Evolutionary conservation across 306 rosid species (phyloP).

Genomic region (Adenanthera pavonina): DNA sequence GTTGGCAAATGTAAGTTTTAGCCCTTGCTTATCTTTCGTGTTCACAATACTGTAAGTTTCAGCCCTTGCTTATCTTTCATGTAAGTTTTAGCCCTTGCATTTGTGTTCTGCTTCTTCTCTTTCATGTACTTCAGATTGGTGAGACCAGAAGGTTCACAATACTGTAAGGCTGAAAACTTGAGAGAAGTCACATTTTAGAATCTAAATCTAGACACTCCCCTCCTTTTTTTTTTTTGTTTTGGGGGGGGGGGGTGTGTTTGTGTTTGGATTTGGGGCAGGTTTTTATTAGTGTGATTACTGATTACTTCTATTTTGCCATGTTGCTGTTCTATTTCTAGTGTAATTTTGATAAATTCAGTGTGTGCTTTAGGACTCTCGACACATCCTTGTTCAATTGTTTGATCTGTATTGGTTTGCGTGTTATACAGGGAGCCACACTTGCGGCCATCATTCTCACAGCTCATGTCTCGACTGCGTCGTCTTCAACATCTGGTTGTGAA

Average conservation of each 20-base stretch:
- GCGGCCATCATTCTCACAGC: slow-evolving; percentile 93
- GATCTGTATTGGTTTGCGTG: slow-evolving; percentile 35
- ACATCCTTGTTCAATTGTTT: slow-evolving; percentile 13
- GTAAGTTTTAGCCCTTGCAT: slow-evolving; percentile 52
- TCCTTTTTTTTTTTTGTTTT: background rate
- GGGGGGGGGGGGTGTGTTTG: background rate
- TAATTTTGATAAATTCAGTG: slow-evolving; percentile 1
- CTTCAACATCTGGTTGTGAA: slow-evolving; percentile 67
- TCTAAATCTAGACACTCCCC: slow-evolving; percentile 17
- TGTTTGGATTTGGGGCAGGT: background rate
- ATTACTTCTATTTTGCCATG: background rate
- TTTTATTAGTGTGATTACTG: background rate
- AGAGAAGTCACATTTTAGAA: slow-evolving; percentile 4
- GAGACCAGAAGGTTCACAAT: slow-evolving; percentile 18
- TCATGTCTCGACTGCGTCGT: slow-evolving; percentile 67
- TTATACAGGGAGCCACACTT: slow-evolving; percentile 83
- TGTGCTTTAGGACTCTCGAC: slow-evolving; percentile 10
- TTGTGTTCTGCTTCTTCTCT: background rate
- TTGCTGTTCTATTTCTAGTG: background rate
- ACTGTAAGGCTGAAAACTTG: background rate
- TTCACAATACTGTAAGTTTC: too few species aligned
- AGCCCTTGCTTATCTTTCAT: too few species aligned
- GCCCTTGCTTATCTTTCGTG: slow-evolving; percentile 4
- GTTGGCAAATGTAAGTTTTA: slow-evolving; percentile 89
- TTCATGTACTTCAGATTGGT: slow-evolving; percentile 31